Conservation (phyloP, 768 basidiomycete species). For the Rhizopogon vulgaris region DNA sequence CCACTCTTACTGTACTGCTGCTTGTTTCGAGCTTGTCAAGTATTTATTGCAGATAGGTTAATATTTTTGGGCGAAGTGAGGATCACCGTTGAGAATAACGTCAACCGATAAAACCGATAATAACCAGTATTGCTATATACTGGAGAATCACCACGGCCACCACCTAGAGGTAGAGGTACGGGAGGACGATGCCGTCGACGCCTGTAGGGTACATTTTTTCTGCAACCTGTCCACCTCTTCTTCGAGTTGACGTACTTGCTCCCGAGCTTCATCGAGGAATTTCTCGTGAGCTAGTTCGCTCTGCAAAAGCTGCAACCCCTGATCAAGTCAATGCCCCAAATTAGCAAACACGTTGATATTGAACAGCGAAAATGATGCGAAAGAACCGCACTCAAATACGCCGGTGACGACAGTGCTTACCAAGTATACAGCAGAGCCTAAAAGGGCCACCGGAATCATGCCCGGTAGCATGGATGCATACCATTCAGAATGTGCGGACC, state of each 20-base stretch:
- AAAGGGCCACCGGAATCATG: slow-evolving; percentile 72
- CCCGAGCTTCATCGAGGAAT: slow-evolving; percentile 55
- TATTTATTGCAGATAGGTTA: not conserved
- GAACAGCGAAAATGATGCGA: slow-evolving; percentile 1
- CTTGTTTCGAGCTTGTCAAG: not conserved
- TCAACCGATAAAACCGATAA: not conserved
- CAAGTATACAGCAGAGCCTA: slow-evolving; percentile 76
- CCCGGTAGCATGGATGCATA: slow-evolving; percentile 66
- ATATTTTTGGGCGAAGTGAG: not conserved
- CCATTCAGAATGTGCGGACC: slow-evolving; percentile 55
- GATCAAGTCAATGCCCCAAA: slow-evolving; percentile 6
- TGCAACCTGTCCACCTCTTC: slow-evolving; percentile 42
- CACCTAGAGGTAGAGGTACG: slow-evolving; percentile 10
- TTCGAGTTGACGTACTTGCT: slow-evolving; percentile 51
- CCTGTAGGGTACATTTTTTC: slow-evolving; percentile 3
- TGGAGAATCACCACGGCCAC: slow-evolving; percentile 13
- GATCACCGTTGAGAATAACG: not conserved
- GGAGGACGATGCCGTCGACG: not conserved
- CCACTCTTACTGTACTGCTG: not conserved
- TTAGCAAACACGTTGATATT: slow-evolving; percentile 7
- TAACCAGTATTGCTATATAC: not conserved
- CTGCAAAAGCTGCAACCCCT: slow-evolving; percentile 67
- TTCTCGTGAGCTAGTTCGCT: slow-evolving; percentile 64
- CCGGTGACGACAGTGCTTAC: slow-evolving; percentile 31
- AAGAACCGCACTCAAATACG: not conserved